These are phyloP conservation scores for Acacia concinna DNA, from an alignment of 331 rosid species.

Conservation along the genomic window DNA sequence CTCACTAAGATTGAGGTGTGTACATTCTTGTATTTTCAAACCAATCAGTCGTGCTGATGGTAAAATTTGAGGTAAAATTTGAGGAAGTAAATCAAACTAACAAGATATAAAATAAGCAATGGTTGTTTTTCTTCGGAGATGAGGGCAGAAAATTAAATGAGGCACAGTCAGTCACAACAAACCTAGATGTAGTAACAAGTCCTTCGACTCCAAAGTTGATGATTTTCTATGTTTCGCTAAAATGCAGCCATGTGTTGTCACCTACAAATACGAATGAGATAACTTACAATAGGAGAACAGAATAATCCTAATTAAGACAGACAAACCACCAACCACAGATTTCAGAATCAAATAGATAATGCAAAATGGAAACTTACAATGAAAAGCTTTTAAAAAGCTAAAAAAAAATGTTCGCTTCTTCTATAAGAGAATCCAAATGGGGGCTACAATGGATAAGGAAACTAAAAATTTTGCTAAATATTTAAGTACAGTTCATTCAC, in stretches of 20 bases:
- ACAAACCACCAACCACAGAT: background rate
- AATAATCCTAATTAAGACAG: conserved; percentile 22
- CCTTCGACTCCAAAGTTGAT: conserved; percentile 89
- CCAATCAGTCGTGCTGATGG: conserved; percentile 29
- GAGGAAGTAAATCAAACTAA: background rate
- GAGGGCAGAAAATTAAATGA: conserved; percentile 11
- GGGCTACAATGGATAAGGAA: background rate
- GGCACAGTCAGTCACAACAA: conserved; percentile 35
- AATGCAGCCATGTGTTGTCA: conserved; percentile 76
- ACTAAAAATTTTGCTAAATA: background rate
- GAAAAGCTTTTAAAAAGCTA: background rate
- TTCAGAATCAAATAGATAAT: conserved; percentile 16
- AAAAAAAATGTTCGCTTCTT: background rate
- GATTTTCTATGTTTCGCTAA: conserved; percentile 98
- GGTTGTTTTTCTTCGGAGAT: conserved; percentile 15
- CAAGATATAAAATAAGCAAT: conserved; percentile 19
- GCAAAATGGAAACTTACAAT: background rate
- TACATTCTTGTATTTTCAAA: background rate
- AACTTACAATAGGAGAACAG: conserved; percentile 26
- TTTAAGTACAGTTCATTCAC: conserved; percentile 2
- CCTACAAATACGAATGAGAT: conserved; percentile 47
- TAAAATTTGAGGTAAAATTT: conserved; percentile 18
- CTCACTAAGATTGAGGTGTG: background rate
- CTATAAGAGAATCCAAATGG: background rate
- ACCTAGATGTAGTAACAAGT: conserved; percentile 93